These are phyloP conservation scores for Coemansia sp. DNA, from an alignment of 371 early-diverging fungal species.

Conservation along the genomic window DNA sequence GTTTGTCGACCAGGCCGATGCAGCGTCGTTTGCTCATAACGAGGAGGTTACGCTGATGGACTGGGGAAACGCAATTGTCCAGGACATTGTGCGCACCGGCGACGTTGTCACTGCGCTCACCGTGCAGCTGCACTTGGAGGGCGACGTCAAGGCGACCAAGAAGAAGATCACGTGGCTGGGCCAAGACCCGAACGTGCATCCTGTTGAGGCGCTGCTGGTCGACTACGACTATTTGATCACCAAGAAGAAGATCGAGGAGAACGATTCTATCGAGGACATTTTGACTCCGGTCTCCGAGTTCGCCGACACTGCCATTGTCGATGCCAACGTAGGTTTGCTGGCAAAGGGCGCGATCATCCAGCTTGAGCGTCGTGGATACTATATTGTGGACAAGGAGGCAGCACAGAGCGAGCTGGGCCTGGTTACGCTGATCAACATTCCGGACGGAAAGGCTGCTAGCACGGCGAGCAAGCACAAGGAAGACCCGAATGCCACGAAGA, in stretches of 20 bases:
- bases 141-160: constrained; percentile 98
- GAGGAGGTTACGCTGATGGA: constrained; percentile 99
- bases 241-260: constrained; percentile 96
- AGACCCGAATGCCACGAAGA: not conserved
- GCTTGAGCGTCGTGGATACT: constrained; percentile 98
- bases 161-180: constrained; percentile 99
- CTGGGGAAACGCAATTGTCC: constrained; percentile 98
- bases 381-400: constrained; percentile 74
- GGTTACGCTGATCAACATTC: constrained; percentile 80
- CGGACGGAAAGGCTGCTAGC: constrained; percentile 88
- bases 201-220: constrained; percentile 66
- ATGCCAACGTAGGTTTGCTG: constrained; percentile 64
- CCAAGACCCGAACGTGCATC: constrained; percentile 55
- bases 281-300: constrained; percentile 92
- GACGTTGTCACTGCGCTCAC: constrained; percentile 57
- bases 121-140: constrained; percentile 82
- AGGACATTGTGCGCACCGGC: constrained; percentile 55
- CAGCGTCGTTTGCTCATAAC: constrained; percentile 68
- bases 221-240: constrained; percentile 97
- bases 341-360: constrained; percentile 90
- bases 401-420: constrained; percentile 28
- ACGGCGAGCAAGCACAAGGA: constrained; percentile 48
- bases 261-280: constrained; percentile 81
- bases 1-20: constrained; percentile 90
- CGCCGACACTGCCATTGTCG: constrained; percentile 63